A percentile compares a stretch with the other conserved stretches of the same genome.
phyloP scores from a whole-genome alignment of 257 asterid species.

The Cynanchum wilfordii region DNA sequence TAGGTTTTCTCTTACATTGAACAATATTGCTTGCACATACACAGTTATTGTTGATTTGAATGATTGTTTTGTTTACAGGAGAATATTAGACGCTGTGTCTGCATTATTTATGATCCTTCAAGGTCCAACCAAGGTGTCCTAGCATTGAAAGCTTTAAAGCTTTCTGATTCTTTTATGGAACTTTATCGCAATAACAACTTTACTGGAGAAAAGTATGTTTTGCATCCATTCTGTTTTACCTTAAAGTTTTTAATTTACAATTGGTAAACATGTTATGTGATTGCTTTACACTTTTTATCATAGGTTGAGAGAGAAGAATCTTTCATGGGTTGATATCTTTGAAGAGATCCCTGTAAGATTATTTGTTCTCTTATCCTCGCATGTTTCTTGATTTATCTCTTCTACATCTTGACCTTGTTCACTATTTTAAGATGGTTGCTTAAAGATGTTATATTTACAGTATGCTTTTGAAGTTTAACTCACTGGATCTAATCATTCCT shows the following conservation, averaged over 20 bases:
- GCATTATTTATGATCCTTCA: constrained; percentile 96
- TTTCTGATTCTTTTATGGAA: constrained; percentile 97
- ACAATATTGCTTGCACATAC: neutral
- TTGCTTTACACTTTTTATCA: constrained; percentile 15
- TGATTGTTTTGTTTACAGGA: constrained; percentile 50
- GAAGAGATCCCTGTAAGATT: constrained; percentile 91
- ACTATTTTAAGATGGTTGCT: neutral
- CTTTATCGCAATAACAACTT: constrained; percentile 77
- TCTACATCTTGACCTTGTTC: neutral
- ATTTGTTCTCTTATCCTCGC: constrained; percentile 1
- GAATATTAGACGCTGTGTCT: constrained; percentile 86
- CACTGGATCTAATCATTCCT: neutral
- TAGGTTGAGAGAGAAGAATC: constrained; percentile 95
- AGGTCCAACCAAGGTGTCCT: constrained; percentile 94
- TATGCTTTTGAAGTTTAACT: neutral
- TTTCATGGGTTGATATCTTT: constrained; percentile 95
- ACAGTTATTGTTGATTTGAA: neutral
- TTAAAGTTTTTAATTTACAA: neutral
- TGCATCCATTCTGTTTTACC: constrained; percentile 9
- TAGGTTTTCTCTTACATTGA: too few relatives aligned
- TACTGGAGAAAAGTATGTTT: constrained; percentile 87
- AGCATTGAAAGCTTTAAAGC: constrained; percentile 94
- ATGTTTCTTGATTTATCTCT: neutral
- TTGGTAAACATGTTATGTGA: neutral
- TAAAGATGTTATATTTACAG: neutral